Base-by-base conservation (phyloP, 352 stramenopile genomes). In the Peronospora belbahrii region DNA sequence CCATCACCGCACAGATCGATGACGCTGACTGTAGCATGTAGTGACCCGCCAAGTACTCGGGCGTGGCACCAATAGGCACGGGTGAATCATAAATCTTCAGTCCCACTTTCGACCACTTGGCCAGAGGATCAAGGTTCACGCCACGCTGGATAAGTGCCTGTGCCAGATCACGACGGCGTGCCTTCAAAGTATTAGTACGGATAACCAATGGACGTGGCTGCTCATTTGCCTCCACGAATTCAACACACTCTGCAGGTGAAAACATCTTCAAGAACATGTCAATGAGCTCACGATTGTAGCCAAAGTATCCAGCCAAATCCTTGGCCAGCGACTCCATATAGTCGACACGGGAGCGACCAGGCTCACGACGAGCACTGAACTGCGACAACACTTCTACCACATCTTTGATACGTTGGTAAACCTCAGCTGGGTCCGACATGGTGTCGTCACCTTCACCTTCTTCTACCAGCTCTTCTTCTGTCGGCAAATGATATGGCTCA, bases 11-110 rank as follows among this genome's bases (percentile, higher is more conserved):
- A 65, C 95, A 98, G 66, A 99, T 98, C 0, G 95, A 99, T 20
- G 96, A 97, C 4, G 97, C 96, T 50, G 91, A 97, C 63, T 98
- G 95, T 41, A 99, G 85, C 95, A 99, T 99, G 78, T 99, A 99
- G 71, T 99, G 95, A 10, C 97, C 97, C 0, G 95, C 94, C 27
- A 99, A 83, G 78, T 99, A 99, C 69, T 99, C 97, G 13, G 97
- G 97, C 42, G 97, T 99, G 2, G 97, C 97, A 45, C 97, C 97
- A 67, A 99, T 98, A 2, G 97, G 97, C 37, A 99, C 95, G 6
- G 87, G 85, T 56, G 85, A 97, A 64, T 98, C 95, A 64, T 98
- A 97, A 56, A 99, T 98, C 68, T 98, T 98, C 22, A 99, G 69
- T 15, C 95, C 96, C 28, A 99, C 96, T 74, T 99, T 99, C 28